These are phyloP conservation scores for Vanilla planifolia DNA, from an alignment of 106 monocot species.

Conservation along the genomic window DNA sequence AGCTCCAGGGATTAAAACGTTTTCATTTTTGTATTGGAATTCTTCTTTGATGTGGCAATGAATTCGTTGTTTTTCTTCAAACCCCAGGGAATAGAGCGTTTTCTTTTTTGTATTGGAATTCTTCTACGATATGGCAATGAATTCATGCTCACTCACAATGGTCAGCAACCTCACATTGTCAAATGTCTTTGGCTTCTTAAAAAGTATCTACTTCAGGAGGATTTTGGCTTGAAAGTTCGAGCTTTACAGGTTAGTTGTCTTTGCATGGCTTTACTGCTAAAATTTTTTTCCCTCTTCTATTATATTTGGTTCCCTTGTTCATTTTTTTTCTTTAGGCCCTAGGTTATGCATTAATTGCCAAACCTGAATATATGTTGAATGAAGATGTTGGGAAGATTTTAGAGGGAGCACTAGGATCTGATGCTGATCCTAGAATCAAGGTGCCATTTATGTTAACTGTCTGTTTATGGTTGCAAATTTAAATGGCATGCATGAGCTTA, in stretches of 20 bases:
- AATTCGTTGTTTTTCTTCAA: too few relatives aligned
- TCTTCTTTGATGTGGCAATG: slow-evolving; percentile 79
- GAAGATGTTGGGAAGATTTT: slow-evolving; percentile 70
- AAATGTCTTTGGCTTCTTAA: slow-evolving; percentile 66
- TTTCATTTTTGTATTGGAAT: slow-evolving; percentile 92
- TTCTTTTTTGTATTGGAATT: slow-evolving; percentile 85
- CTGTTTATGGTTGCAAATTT: background rate
- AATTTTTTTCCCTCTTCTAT: background rate
- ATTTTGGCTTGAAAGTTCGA: slow-evolving; percentile 86
- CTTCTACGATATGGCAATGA: slow-evolving; percentile 76
- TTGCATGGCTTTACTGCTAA: slow-evolving; percentile 1
- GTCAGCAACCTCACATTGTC: slow-evolving; percentile 33
- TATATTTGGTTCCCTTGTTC: background rate
- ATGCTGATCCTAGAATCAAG: slow-evolving; percentile 68
- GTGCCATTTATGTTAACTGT: slow-evolving; percentile 20
- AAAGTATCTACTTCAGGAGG: slow-evolving; percentile 54
- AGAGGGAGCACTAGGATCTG: slow-evolving; percentile 64
- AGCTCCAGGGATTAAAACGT: slow-evolving; percentile 72
- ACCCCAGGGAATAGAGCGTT: too few relatives aligned
- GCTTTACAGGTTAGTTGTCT: slow-evolving; percentile 67
- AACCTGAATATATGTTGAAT: slow-evolving; percentile 86
- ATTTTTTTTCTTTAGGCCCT: slow-evolving; percentile 51
- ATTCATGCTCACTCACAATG: slow-evolving; percentile 30
- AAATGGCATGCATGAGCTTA: background rate
- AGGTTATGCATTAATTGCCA: slow-evolving; percentile 82